Evolutionary conservation across 139 green algal species (phyloP), one percentile per base, ranked within the genome.

Genomic region (Gonium pectorale): DNA sequence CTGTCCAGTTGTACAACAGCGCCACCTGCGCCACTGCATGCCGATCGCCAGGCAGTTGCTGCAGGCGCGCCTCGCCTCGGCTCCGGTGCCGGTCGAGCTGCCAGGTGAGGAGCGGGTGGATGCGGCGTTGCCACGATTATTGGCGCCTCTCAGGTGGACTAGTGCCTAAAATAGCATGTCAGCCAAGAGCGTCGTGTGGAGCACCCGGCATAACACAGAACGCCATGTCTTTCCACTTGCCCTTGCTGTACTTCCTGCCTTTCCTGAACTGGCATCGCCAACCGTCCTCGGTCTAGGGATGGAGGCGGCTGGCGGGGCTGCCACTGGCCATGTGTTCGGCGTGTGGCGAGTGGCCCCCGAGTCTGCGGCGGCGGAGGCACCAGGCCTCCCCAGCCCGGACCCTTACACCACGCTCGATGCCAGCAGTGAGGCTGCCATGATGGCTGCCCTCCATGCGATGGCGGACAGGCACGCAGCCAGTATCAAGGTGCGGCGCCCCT

Each of bases 361-460:
- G 0, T 41, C 11, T 8, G 5, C 44, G 29, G 68, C 43, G 4
- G 40, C 7, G 37, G 41, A 59, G 68, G 8, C 62, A 22, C 56
- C 44, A 19, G 1, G 52, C 8, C 43, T 81, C 11, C 33, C 5
- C 3, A 11, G 7, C 13, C 52, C 52, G 2, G 59, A 41, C 5
- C 60, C 82, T 44, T 90, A 90, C 79, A 73, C 62, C 37, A 31
- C 29, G 4, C 13, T 90, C 3, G 79, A 90, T 29, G 33, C 79
- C 11, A 24, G 37, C 43, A 43, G 11, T 9, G 77, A 81, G 56
- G 60, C 60, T 33, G 26, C 46, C 21, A n/a, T 21, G 17, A n/a
- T 24, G 17, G 31, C 33, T 5, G 41, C 17, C 8, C 82, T 83
- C 49, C 44, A 67, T 35, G 38, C 1, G 17, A 52, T 82, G 56